Conservation (phyloP, 1,139 yeast species). For the Yarrowia galli region DNA sequence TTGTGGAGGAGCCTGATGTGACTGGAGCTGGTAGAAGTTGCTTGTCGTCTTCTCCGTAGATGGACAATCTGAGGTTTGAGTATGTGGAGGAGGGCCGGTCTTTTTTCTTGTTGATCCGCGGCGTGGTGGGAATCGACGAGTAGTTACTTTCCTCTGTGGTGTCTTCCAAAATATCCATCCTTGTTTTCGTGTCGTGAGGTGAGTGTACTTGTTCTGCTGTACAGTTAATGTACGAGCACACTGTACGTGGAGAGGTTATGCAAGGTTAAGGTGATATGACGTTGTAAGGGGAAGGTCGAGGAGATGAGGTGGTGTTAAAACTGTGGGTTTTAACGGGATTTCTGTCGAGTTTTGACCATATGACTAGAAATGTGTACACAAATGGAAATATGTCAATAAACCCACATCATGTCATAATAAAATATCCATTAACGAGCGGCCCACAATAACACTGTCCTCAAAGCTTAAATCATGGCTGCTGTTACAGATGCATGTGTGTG, state of each 20-base stretch:
- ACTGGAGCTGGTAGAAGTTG: conserved; percentile 22
- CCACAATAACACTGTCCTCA: too few species aligned
- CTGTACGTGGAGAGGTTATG: conserved; percentile 32
- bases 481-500: too few species aligned
- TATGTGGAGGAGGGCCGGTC: conserved; percentile 36
- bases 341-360: not conserved
- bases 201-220: not conserved
- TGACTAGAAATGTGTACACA: not conserved
- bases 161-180: conserved; percentile 27
- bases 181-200: not conserved
- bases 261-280: conserved; percentile 28
- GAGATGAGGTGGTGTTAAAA: not conserved
- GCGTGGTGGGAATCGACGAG: conserved; percentile 28
- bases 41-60: conserved; percentile 34
- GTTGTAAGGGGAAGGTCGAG: conserved; percentile 20
- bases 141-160: conserved; percentile 35
- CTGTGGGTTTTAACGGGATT: not conserved
- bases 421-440: not conserved
- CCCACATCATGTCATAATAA: not conserved
- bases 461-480: too few species aligned
- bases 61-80: conserved; percentile 30
- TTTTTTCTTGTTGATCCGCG: conserved; percentile 30
- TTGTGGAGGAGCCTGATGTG: conserved; percentile 13
- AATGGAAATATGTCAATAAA: not conserved
- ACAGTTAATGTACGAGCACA: too few species aligned